Conservation (phyloP, 345 rosid species). For the Arabidopsis suecica region DNA sequence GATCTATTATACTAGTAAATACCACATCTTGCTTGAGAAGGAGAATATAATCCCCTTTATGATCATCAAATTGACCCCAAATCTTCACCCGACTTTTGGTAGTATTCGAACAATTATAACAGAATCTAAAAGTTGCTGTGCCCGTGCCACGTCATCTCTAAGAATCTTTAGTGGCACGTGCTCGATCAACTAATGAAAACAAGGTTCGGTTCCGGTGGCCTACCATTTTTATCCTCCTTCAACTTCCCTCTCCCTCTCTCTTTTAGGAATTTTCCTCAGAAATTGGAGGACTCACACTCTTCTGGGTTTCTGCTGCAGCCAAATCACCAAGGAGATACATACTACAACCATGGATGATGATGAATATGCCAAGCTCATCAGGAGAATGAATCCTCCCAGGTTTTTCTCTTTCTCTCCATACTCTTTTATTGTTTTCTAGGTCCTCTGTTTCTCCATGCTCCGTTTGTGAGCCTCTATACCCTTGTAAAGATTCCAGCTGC, state of each 20-base stretch:
- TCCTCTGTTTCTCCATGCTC: slow-evolving; percentile 10
- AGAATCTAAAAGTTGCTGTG: slow-evolving; percentile 23
- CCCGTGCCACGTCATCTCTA: slow-evolving; percentile 17
- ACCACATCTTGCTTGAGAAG: not conserved
- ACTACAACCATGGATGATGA: slow-evolving; percentile 57
- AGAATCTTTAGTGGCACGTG: slow-evolving; percentile 43
- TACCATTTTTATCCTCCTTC: slow-evolving; percentile 24
- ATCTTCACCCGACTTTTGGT: slow-evolving; percentile 7
- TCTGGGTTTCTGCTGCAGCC: slow-evolving; percentile 3
- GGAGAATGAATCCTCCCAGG: slow-evolving; percentile 95
- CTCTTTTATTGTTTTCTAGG: not conserved
- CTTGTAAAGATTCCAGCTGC: not conserved
- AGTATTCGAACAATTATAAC: not conserved
- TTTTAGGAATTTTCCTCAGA: not conserved
- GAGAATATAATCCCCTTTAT: slow-evolving; percentile 7
- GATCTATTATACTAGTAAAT: not conserved
- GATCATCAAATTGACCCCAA: slow-evolving; percentile 14
- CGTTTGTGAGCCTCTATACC: not conserved
- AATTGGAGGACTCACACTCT: slow-evolving; percentile 18
- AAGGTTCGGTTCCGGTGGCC: not conserved
- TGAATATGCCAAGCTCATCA: slow-evolving; percentile 81
- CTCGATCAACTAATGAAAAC: slow-evolving; percentile 2
- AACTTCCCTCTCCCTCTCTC: not conserved
- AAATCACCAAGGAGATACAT: not conserved
- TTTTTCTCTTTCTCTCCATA: slow-evolving; percentile 5